These are phyloP conservation scores for Pestalotiopsis sp. DNA, from an alignment of 2,329 filamentous ascomycete genomes.

Conservation along the genomic window DNA sequence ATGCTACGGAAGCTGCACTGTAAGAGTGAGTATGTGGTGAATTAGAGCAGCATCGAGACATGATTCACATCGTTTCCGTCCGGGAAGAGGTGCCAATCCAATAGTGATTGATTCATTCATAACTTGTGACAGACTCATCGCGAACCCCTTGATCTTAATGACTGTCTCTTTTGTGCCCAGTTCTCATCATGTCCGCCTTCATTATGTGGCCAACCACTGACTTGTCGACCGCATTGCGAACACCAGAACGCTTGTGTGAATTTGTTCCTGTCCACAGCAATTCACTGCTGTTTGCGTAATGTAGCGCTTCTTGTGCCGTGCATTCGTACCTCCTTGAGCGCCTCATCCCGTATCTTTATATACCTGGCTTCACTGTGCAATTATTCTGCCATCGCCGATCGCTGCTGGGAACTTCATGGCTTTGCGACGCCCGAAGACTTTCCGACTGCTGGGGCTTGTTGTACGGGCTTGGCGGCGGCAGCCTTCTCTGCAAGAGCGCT, in stretches of 20 bases:
- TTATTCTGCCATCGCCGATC: background rate
- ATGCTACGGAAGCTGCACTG: too few species aligned
- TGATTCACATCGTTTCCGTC: too few species aligned
- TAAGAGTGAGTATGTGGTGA: too few species aligned
- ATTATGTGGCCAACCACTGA: background rate
- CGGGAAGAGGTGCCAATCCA: background rate
- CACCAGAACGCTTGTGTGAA: background rate
- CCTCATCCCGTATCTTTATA: background rate
- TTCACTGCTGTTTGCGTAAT: background rate
- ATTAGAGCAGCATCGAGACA: too few species aligned
- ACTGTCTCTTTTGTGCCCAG: background rate
- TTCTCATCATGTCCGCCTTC: background rate
- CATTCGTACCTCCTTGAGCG: background rate
- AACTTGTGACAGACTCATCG: background rate
- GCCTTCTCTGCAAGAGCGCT: constrained; percentile 26
- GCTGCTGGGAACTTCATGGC: background rate
- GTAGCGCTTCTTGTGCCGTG: background rate
- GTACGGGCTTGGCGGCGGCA: constrained; percentile 27
- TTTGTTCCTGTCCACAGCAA: background rate
- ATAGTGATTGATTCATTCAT: background rate
- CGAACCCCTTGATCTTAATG: background rate
- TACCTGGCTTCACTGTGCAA: background rate
- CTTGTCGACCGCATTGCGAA: background rate
- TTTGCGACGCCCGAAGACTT: constrained; percentile 24
- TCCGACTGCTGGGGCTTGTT: constrained; percentile 22